Conservation (phyloP, 108 stramenopile genomes). For the Cylindrotheca fusiformis region DNA sequence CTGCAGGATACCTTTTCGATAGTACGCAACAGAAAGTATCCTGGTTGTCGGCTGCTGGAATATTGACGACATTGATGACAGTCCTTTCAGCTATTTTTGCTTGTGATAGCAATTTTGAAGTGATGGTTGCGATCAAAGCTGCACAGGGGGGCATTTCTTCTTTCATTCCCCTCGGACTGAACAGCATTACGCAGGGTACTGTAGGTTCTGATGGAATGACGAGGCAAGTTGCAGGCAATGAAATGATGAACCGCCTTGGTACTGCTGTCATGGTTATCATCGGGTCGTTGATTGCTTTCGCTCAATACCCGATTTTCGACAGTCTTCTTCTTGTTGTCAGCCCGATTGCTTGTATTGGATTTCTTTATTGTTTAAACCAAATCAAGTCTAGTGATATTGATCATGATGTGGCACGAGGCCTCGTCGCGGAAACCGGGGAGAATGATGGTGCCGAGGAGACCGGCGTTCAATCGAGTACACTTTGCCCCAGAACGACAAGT, state of each 20-base stretch:
- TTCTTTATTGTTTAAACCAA: constrained; percentile 59
- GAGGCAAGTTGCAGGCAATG: constrained; percentile 76
- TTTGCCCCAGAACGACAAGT: constrained; percentile 44
- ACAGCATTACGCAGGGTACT: constrained; percentile 87
- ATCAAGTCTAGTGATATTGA: constrained; percentile 83
- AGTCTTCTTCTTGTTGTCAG: constrained; percentile 76
- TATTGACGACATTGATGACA: constrained; percentile 65
- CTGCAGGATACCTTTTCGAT: constrained; percentile 86
- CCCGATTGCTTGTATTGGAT: constrained; percentile 78
- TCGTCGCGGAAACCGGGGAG: constrained; percentile 19
- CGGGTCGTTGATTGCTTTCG: constrained; percentile 61
- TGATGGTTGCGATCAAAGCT: constrained; percentile 80
- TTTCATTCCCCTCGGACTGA: constrained; percentile 84
- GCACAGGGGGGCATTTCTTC: constrained; percentile 82
- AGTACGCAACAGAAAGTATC: constrained; percentile 71
- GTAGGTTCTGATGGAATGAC: constrained; percentile 87
- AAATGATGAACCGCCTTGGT: constrained; percentile 90
- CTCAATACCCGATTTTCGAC: constrained; percentile 73
- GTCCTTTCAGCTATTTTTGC: constrained; percentile 75
- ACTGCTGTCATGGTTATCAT: constrained; percentile 80
- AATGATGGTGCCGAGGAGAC: constrained; percentile 24
- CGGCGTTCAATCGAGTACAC: not conserved
- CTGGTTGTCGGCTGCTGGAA: constrained; percentile 63
- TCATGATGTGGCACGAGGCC: constrained; percentile 84
- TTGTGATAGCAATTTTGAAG: constrained; percentile 58